Conservation (phyloP, 345 rosid species). For the Mangifera indica region DNA sequence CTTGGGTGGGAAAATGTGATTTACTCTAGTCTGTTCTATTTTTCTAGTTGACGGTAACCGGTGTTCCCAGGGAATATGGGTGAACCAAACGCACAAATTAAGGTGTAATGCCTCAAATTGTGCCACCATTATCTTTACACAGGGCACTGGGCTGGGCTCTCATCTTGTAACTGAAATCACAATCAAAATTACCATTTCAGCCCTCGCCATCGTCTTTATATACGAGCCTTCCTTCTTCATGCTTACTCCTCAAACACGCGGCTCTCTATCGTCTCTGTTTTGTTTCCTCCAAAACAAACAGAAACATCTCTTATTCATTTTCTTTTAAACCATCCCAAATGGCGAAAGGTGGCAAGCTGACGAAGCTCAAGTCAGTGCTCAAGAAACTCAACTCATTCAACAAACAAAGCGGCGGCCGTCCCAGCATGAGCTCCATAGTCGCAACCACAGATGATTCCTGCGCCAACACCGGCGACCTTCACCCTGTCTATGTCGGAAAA, state of each 20-base stretch:
- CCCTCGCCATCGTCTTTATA: constrained; percentile 34
- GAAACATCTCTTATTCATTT: neutral
- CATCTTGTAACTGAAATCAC: too few species aligned
- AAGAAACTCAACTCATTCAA: constrained; percentile 84
- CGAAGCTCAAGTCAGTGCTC: constrained; percentile 74
- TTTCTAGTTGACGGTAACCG: too few species aligned
- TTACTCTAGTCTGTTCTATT: too few species aligned
- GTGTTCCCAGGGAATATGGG: too few species aligned
- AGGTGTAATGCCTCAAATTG: neutral
- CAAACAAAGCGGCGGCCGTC: constrained; percentile 27
- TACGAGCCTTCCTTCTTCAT: constrained; percentile 24
- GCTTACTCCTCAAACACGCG: constrained; percentile 1
- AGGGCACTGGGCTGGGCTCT: too few species aligned
- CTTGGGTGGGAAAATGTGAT: too few species aligned
- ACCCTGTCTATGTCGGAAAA: constrained; percentile 74
- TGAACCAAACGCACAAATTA: too few species aligned
- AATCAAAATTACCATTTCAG: constrained; percentile 1
- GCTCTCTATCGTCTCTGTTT: constrained; percentile 3
- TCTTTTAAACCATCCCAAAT: constrained; percentile 19
- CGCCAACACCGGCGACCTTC: constrained; percentile 43
- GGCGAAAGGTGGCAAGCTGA: constrained; percentile 82
- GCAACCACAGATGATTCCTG: constrained; percentile 30
- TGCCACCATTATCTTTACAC: neutral
- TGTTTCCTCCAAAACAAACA: neutral
- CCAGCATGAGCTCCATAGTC: constrained; percentile 38